Evolutionary conservation across 2,329 filamentous ascomycete genomes (phyloP).

Genomic region (Fusarium albosuccineum): DNA sequence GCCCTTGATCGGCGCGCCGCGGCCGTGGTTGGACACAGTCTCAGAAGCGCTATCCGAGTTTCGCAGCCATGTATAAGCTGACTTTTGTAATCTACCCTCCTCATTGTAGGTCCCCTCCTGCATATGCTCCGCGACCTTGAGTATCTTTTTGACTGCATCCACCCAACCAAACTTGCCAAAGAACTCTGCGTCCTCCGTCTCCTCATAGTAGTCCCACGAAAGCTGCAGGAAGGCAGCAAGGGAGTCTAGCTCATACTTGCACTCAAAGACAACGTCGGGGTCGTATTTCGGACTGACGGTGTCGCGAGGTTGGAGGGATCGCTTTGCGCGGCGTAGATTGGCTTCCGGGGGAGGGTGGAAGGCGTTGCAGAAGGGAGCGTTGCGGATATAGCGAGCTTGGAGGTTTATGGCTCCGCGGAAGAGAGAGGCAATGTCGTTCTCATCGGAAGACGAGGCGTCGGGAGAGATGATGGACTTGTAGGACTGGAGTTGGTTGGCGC

Average conservation of each 20-base stretch:
- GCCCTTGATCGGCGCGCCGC: conserved; percentile 83
- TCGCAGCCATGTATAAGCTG: conserved; percentile 82
- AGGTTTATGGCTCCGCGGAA: conserved; percentile 83
- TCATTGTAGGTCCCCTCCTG: conserved; percentile 78
- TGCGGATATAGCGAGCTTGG: conserved; percentile 77
- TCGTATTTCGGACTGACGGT: conserved; percentile 74
- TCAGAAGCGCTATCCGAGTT: conserved; percentile 81
- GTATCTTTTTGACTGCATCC: conserved; percentile 75
- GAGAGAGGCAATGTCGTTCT: conserved; percentile 70
- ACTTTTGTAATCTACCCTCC: conserved; percentile 66
- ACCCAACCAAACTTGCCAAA: conserved; percentile 82
- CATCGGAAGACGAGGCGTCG: conserved; percentile 62
- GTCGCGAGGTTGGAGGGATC: conserved; percentile 59
- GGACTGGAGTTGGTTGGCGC: conserved; percentile 82
- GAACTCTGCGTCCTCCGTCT: conserved; percentile 78
- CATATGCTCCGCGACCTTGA: conserved; percentile 78
- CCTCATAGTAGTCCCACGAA: conserved; percentile 81
- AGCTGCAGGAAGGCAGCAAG: conserved; percentile 88
- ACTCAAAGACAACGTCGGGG: conserved; percentile 83
- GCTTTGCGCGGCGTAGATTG: conserved; percentile 38
- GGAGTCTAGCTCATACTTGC: conserved; percentile 96
- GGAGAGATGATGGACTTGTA: conserved; percentile 74
- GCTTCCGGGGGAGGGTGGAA: conserved; percentile 90
- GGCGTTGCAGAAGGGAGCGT: conserved; percentile 89
- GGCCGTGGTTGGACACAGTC: conserved; percentile 80